phyloP scores from a whole-genome alignment of 1,284 basidiomycete species.

The Sutorius eximius region DNA sequence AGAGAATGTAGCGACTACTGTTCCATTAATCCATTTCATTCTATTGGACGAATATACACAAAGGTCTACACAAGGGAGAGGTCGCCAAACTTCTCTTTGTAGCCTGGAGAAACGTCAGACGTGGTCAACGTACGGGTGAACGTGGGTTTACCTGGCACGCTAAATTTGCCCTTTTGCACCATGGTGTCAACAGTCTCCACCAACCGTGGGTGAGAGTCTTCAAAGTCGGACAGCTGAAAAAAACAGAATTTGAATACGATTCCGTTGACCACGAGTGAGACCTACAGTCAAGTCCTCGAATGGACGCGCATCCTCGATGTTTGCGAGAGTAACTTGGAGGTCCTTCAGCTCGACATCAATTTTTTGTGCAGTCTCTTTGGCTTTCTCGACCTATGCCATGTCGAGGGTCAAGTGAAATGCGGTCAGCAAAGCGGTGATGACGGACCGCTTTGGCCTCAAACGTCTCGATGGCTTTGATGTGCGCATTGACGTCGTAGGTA shows the following conservation, averaged over 20 bases:
- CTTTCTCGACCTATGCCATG: constrained; percentile 74
- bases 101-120: constrained; percentile 48
- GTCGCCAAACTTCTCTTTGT: constrained; percentile 94
- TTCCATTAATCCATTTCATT: constrained; percentile 6
- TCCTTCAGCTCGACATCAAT: constrained; percentile 92
- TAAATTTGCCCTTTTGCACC: constrained; percentile 99
- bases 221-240: constrained; percentile 82
- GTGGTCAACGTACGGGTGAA: neutral
- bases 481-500: constrained; percentile 90
- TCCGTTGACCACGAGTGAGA: constrained; percentile 14
- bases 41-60: constrained; percentile 28
- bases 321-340: constrained; percentile 91
- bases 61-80: constrained; percentile 78
- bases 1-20: neutral
- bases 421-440: constrained; percentile 22
- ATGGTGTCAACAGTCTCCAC: constrained; percentile 92
- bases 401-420: constrained; percentile 1
- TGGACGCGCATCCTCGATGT: constrained; percentile 96
- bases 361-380: constrained; percentile 88
- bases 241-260: neutral
- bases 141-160: constrained; percentile 75
- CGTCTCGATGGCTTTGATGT: constrained; percentile 94
- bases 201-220: constrained; percentile 91
- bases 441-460: constrained; percentile 97
- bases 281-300: constrained; percentile 95